Evolutionary conservation across 2,329 filamentous ascomycete genomes (phyloP).

Genomic region (Aspergillus cejpii): DNA sequence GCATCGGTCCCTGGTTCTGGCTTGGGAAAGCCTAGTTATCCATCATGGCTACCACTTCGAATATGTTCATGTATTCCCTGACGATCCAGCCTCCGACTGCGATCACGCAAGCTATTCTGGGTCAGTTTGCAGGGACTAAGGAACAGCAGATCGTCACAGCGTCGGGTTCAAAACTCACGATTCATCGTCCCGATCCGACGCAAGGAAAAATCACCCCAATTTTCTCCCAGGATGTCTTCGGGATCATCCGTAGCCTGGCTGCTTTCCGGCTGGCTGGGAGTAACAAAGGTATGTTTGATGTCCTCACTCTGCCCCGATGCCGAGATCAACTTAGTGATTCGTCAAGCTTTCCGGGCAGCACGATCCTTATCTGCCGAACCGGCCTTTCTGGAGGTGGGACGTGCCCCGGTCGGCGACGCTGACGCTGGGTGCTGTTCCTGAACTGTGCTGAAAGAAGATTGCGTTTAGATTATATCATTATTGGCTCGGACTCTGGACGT

Average conservation of each 20-base stretch:
- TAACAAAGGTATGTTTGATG: conserved; percentile 71
- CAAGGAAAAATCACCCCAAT: conserved; percentile 81
- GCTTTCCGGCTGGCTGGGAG: conserved; percentile 89
- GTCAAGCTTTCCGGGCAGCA: conserved; percentile 56
- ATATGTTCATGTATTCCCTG: conserved; percentile 97
- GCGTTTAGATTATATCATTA: conserved; percentile 79
- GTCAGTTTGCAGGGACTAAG: conserved; percentile 92
- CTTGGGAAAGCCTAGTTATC: conserved; percentile 23
- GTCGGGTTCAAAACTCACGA: conserved; percentile 79
- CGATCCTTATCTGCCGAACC: conserved; percentile 33
- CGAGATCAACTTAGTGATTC: conserved; percentile 62
- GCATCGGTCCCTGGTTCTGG: conserved; percentile 12
- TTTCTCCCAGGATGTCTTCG: conserved; percentile 89
- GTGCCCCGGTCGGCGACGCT: conserved; percentile 32
- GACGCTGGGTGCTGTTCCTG: conserved; percentile 25
- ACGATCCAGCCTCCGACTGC: conserved; percentile 89
- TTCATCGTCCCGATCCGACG: conserved; percentile 77
- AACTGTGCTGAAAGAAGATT: conserved; percentile 38
- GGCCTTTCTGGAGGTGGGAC: conserved; percentile 26
- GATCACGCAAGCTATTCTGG: conserved; percentile 82
- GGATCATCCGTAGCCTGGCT: conserved; percentile 83
- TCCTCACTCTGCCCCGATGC: conserved; percentile 18
- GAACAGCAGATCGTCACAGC: conserved; percentile 96
- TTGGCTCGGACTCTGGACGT: conserved; percentile 90
- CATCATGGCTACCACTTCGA: conserved; percentile 91